Evolutionary conservation across 2,329 filamentous ascomycete genomes (phyloP).

Genomic region (Aspergillus spinulosporus): DNA sequence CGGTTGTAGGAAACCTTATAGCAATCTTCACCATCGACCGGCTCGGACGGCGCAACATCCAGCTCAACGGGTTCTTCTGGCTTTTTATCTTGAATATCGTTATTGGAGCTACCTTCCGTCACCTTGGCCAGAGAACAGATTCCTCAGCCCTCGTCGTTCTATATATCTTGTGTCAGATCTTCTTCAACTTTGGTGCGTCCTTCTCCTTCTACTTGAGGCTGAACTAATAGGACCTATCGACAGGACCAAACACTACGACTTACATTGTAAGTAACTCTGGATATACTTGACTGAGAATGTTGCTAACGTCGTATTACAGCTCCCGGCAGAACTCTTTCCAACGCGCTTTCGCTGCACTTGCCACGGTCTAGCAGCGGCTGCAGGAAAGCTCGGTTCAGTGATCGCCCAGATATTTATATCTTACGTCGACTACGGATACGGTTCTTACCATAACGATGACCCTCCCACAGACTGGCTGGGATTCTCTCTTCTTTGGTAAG

Average conservation of each 20-base stretch:
- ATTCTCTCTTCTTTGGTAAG: conserved; percentile 19
- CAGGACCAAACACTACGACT: conserved; percentile 29
- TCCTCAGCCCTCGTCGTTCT: conserved; percentile 33
- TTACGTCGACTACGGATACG: conserved; percentile 16
- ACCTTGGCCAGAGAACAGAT: not conserved
- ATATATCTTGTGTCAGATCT: conserved; percentile 42
- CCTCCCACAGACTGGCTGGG: conserved; percentile 14
- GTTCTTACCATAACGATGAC: not conserved
- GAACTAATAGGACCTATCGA: not conserved
- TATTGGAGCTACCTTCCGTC: conserved; percentile 16
- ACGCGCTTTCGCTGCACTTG: conserved; percentile 50
- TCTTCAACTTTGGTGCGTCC: conserved; percentile 42
- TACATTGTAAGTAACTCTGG: conserved; percentile 28
- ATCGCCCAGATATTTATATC: conserved; percentile 20
- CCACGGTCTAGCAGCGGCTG: conserved; percentile 51
- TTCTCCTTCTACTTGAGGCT: not conserved
- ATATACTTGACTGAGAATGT: not conserved
- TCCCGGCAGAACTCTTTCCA: conserved; percentile 53
- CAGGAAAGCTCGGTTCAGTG: conserved; percentile 49
- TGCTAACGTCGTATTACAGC: not conserved
- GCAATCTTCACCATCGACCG: conserved; percentile 34
- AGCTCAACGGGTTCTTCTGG: conserved; percentile 38
- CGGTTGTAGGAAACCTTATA: conserved; percentile 35
- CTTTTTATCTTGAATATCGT: conserved; percentile 29
- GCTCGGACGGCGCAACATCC: conserved; percentile 36